Evolutionary conservation across 2,329 filamentous ascomycete genomes (phyloP), one percentile per base, ranked within the genome.

Genomic region (Aspergillus arachidicola): DNA sequence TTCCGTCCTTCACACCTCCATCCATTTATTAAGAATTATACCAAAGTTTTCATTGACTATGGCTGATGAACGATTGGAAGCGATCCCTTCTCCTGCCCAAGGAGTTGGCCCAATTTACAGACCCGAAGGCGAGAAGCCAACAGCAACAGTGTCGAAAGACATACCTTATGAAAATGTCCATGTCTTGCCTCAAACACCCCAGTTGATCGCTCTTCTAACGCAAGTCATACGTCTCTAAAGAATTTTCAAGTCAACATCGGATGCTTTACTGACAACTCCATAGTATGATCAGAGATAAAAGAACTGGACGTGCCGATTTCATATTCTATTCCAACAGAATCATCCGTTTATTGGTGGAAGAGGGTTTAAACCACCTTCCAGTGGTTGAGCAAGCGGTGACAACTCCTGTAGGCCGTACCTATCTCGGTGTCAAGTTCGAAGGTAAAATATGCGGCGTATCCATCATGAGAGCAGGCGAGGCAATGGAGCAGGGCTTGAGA

Each of bases 271-370:
- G 19, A 69, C 57, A 41, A 16, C 36, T 45, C 61, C 59, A 67
- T 73, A 98, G 94, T 66, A 97, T 97, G 86, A 98, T 99, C 76
- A 91, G 95, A 71, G 93, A 97, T 79, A 92, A 91, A 78, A 87
- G 90, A 69, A 99, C 95, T 6, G 88, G 90, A 61, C 91, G 95
- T 63, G 95, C 93, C 66, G 95, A 99, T 79, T 99, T 99, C 78
- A 97, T 99, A 76, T 99, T 99, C 82, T 97, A 98, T 83, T 97
- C 94, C 50, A 99, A 99, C 81, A 89, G 95, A 64, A 98, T 99
- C 77, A 98, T 98, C 77, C 92, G 95, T 36, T 85, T 99, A 48
- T 86, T 99, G 7, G 95, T 99, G 46, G 95, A 99, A 80, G 95
- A 99, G 81, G 95, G 95, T 4, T 85, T 99, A 60, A 99, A 99